Evolutionary conservation across 495 filamentous ascomycete species (phyloP).

Genomic region (Aspergillus campestris): DNA sequence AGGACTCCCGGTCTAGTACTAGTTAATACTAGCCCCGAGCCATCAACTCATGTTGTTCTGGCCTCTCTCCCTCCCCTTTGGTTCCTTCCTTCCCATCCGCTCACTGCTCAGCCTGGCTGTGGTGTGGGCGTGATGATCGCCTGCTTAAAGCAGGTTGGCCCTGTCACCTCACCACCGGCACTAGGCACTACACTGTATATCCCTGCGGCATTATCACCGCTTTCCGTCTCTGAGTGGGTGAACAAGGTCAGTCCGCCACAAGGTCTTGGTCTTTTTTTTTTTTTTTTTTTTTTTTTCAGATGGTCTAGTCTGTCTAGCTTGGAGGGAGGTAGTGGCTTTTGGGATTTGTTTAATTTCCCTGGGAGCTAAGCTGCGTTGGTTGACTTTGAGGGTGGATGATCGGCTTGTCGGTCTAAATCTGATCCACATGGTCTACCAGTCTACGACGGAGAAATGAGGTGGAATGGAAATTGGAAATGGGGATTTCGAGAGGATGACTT

Average conservation of each 20-base stretch:
- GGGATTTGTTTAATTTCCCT: too few relatives aligned
- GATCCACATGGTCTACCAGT: too few relatives aligned
- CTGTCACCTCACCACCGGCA: slow-evolving; percentile 3
- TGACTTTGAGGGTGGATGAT: too few relatives aligned
- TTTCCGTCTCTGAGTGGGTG: slow-evolving; percentile 2
- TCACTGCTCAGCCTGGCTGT: slow-evolving; percentile 5
- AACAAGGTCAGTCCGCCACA: slow-evolving; percentile 5
- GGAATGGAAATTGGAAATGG: too few relatives aligned
- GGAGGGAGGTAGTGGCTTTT: too few relatives aligned
- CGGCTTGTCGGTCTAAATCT: too few relatives aligned
- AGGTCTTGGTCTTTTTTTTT: neutral
- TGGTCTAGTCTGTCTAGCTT: neutral
- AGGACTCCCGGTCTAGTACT: slow-evolving; percentile 7
- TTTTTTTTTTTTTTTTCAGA: neutral
- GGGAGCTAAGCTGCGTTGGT: too few relatives aligned
- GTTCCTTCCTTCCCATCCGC: neutral
- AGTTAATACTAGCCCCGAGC: slow-evolving; percentile 7
- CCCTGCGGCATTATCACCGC: slow-evolving; percentile 1
- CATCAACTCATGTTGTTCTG: slow-evolving; percentile 11
- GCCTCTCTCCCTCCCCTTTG: slow-evolving; percentile 7
- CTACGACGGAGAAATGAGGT: too few relatives aligned
- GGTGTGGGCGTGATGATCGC: slow-evolving; percentile 13
- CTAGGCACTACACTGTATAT: too few relatives aligned
- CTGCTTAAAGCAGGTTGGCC: slow-evolving; percentile 7
- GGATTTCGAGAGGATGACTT: too few relatives aligned